Percentiles rank a stretch among this genome's conserved stretches.
These are phyloP conservation scores for Pythium dissotocum DNA, from an alignment of 352 stramenopile genomes.

Conservation along the genomic window DNA sequence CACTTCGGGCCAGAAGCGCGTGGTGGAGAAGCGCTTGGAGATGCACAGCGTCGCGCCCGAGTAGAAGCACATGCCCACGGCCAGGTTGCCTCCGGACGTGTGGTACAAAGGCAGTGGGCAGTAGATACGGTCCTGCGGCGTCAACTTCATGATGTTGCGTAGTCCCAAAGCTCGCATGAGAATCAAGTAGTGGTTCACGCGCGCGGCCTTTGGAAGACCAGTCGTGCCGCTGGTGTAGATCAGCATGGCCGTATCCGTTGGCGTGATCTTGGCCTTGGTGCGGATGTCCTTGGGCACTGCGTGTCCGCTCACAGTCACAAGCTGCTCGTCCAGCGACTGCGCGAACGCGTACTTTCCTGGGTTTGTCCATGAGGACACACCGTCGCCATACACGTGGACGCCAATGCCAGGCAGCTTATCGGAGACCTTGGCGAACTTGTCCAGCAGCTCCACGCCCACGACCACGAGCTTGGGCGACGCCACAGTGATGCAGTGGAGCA, in stretches of 20 bases:
- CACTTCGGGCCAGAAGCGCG: conserved; percentile 11
- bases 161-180: conserved; percentile 62
- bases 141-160: conserved; percentile 48
- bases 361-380: conserved; percentile 25
- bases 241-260: conserved; percentile 65
- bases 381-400: conserved; percentile 54
- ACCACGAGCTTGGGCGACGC: conserved; percentile 60
- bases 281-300: conserved; percentile 32
- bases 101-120: conserved; percentile 85
- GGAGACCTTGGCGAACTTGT: conserved; percentile 38
- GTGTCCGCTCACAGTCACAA: conserved; percentile 28
- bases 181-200: conserved; percentile 74
- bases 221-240: conserved; percentile 90
- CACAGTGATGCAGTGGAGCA: conserved; percentile 80
- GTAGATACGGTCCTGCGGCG: conserved; percentile 71
- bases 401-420: conserved; percentile 33
- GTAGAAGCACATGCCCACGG: conserved; percentile 80
- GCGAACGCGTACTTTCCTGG: conserved; percentile 30
- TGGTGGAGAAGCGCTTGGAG: conserved; percentile 69
- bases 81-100: conserved; percentile 78
- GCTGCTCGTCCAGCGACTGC: conserved; percentile 39
- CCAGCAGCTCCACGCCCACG: conserved; percentile 46
- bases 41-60: conserved; percentile 72
- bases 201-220: conserved; percentile 72
- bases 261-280: conserved; percentile 31